Evolutionary conservation across 2,329 filamentous ascomycete genomes (phyloP).

Genomic region (Ascochyta pisi): DNA sequence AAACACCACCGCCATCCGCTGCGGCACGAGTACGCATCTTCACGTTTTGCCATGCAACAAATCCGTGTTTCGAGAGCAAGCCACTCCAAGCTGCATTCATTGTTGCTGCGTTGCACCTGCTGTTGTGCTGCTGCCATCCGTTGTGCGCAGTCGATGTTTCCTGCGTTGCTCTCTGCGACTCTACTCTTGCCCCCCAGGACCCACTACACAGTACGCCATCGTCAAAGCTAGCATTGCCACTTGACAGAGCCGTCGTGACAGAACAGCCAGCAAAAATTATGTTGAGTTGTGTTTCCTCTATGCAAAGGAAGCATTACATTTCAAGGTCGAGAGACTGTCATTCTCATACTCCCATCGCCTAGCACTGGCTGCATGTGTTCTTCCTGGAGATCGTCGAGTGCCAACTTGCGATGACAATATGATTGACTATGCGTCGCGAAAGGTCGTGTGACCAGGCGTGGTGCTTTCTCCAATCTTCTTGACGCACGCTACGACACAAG

Average conservation of each 20-base stretch:
- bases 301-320: background rate
- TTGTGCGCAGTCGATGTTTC: conserved; percentile 9
- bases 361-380: background rate
- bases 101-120: background rate
- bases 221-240: conserved; percentile 2
- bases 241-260: background rate
- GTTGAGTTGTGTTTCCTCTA: no score
- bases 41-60: conserved; percentile 6
- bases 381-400: background rate
- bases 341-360: background rate
- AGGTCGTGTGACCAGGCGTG: conserved; percentile 4
- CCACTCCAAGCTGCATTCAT: background rate
- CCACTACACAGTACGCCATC: conserved; percentile 2
- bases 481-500: background rate
- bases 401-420: background rate
- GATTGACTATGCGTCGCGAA: background rate
- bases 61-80: background rate
- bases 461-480: background rate
- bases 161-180: conserved; percentile 9
- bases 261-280: background rate
- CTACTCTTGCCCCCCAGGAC: conserved; percentile 13
- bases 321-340: background rate
- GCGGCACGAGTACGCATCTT: background rate
- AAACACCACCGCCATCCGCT: background rate
- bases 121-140: conserved; percentile 1